Conservation (phyloP, 257 asterid species). For the Prunella vulgaris region DNA sequence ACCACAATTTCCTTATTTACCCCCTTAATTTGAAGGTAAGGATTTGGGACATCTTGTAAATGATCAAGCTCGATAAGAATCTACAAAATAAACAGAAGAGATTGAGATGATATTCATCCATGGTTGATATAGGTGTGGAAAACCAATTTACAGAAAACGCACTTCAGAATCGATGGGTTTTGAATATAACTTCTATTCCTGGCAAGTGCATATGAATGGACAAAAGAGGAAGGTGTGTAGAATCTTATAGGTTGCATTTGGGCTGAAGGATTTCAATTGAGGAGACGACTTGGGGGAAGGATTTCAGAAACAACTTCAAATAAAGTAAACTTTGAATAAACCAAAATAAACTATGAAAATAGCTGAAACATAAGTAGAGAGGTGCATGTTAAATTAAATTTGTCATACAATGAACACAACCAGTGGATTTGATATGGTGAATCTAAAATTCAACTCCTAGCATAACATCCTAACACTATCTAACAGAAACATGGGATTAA, state of each 20-base stretch:
- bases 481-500: background rate
- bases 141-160: background rate
- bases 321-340: too few relatives aligned
- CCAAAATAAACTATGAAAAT: too few relatives aligned
- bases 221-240: background rate
- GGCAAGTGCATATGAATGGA: background rate
- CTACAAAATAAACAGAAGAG: constrained; percentile 29
- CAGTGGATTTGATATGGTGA: background rate
- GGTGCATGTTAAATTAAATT: background rate
- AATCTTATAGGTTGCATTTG: background rate
- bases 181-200: background rate
- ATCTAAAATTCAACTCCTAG: background rate
- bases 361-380: too few relatives aligned
- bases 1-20: constrained; percentile 77
- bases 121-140: background rate
- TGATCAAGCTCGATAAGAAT: constrained; percentile 97
- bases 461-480: background rate
- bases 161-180: background rate
- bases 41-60: constrained; percentile 80
- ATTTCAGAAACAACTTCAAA: background rate
- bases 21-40: constrained; percentile 94
- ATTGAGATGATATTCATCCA: constrained; percentile 1
- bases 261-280: background rate
- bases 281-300: background rate
- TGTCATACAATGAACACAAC: too few relatives aligned